A percentile compares a stretch with the other conserved stretches of the same genome.
Conservation (phyloP, 768 basidiomycete species). For the Tubosaeta sp. region DNA sequence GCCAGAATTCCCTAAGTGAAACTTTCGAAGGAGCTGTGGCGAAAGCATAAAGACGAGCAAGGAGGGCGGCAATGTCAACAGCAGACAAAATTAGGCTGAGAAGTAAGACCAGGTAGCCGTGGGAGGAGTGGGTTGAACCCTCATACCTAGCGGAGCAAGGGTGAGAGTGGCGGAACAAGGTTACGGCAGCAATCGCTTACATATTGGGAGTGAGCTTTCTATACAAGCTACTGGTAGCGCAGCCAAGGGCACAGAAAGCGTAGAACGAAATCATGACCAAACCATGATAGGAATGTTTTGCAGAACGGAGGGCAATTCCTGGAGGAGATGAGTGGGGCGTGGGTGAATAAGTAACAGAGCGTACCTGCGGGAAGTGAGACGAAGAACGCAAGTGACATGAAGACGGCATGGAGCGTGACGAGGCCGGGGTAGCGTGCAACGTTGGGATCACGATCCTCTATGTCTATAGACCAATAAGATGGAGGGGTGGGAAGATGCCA, state of each 20-base stretch:
- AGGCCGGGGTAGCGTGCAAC: constrained; percentile 56
- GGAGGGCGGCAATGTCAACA: constrained; percentile 50
- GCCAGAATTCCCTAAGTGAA: constrained; percentile 51
- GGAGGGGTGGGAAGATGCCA: constrained; percentile 68
- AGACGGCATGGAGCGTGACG: constrained; percentile 68
- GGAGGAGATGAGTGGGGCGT: neutral
- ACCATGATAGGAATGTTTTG: constrained; percentile 62
- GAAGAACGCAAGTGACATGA: constrained; percentile 81
- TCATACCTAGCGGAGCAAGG: constrained; percentile 52
- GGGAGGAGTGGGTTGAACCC: constrained; percentile 55
- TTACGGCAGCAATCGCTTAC: constrained; percentile 41
- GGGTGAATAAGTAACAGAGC: constrained; percentile 18
- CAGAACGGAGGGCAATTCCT: constrained; percentile 81
- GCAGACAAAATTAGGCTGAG: constrained; percentile 43
- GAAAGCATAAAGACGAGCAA: constrained; percentile 51
- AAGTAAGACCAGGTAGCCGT: constrained; percentile 56
- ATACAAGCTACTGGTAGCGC: constrained; percentile 67
- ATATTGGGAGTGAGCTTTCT: constrained; percentile 77
- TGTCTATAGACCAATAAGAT: constrained; percentile 81
- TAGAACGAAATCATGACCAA: constrained; percentile 63
- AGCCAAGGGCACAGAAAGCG: constrained; percentile 54
- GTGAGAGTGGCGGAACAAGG: constrained; percentile 4
- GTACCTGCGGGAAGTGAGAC: constrained; percentile 74
- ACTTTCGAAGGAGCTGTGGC: constrained; percentile 40
- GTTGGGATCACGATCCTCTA: constrained; percentile 46